Percentiles rank a stretch among this genome's conserved stretches.
Conservation (phyloP, 78 protist genomes). For the Dictyostelium brefeldianum region DNA sequence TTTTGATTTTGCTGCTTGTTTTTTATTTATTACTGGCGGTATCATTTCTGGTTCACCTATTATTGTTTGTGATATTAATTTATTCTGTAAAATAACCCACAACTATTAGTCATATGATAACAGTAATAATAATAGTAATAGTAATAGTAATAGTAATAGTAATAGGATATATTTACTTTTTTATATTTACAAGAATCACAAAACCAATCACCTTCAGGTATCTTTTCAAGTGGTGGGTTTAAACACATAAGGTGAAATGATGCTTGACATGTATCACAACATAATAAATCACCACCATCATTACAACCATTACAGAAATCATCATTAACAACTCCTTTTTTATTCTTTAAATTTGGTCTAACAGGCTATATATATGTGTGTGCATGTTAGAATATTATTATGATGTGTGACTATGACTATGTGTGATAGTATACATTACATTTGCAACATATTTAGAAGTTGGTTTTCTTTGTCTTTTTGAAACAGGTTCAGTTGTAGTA, state of each 20-base stretch:
- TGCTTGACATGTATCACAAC: constrained; percentile 70
- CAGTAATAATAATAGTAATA: no score
- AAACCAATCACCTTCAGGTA: constrained; percentile 75
- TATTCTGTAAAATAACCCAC: no score
- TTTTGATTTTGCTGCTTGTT: not conserved
- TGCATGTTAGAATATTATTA: no score
- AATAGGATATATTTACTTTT: constrained; percentile 13
- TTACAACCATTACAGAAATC: constrained; percentile 64
- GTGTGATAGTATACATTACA: no score
- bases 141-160: no score
- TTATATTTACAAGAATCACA: constrained; percentile 42
- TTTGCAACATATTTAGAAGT: not conserved
- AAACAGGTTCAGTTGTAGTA: not conserved
- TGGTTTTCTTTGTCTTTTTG: constrained; percentile 1
- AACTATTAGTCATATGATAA: no score
- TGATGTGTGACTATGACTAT: not conserved
- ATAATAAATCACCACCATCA: constrained; percentile 75
- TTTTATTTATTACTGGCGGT: no score
- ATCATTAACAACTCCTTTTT: constrained; percentile 46
- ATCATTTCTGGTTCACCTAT: no score
- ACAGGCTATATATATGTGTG: no score
- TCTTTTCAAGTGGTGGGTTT: constrained; percentile 55
- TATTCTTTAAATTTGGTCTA: constrained; percentile 1
- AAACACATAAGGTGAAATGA: constrained; percentile 70
- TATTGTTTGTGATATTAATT: no score